These are phyloP conservation scores for Penicillium sclerotiorum DNA, from an alignment of 2,329 filamentous ascomycete species.

Conservation along the genomic window DNA sequence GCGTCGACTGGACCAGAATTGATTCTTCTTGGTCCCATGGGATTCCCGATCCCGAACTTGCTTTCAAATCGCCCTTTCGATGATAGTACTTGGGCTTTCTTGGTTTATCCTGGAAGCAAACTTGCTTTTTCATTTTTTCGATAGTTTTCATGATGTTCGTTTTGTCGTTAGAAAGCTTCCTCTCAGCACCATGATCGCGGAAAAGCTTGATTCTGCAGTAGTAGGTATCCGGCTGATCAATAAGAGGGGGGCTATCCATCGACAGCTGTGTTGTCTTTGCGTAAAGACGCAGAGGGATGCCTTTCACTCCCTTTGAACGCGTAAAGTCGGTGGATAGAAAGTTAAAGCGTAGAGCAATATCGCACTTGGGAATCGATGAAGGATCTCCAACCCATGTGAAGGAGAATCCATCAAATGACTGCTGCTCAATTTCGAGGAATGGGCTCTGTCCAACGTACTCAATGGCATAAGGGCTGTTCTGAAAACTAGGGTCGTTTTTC, in stretches of 20 bases:
- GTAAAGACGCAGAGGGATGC: slow-evolving; percentile 86
- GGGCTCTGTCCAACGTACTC: slow-evolving; percentile 76
- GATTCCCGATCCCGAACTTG: background rate
- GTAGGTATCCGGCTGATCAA: slow-evolving; percentile 66
- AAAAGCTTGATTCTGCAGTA: slow-evolving; percentile 96
- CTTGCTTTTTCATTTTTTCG: slow-evolving; percentile 74
- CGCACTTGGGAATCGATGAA: slow-evolving; percentile 65
- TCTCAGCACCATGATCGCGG: slow-evolving; percentile 87
- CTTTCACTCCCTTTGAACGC: slow-evolving; percentile 94
- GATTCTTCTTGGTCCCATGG: background rate
- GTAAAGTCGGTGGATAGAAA: slow-evolving; percentile 98
- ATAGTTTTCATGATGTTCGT: slow-evolving; percentile 91
- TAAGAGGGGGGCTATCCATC: background rate
- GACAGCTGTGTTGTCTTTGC: slow-evolving; percentile 75
- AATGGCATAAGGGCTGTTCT: slow-evolving; percentile 76
- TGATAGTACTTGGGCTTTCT: background rate
- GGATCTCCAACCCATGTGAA: slow-evolving; percentile 78
- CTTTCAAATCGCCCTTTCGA: background rate
- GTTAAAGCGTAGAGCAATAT: slow-evolving; percentile 90
- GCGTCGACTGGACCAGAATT: background rate
- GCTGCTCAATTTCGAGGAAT: slow-evolving; percentile 66
- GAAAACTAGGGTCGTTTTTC: slow-evolving; percentile 86
- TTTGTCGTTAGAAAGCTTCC: slow-evolving; percentile 88
- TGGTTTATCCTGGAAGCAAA: slow-evolving; percentile 73
- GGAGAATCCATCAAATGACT: slow-evolving; percentile 88